Evolutionary conservation across 2,329 filamentous ascomycete species (phyloP).

Genomic region (Verticillium longisporum): DNA sequence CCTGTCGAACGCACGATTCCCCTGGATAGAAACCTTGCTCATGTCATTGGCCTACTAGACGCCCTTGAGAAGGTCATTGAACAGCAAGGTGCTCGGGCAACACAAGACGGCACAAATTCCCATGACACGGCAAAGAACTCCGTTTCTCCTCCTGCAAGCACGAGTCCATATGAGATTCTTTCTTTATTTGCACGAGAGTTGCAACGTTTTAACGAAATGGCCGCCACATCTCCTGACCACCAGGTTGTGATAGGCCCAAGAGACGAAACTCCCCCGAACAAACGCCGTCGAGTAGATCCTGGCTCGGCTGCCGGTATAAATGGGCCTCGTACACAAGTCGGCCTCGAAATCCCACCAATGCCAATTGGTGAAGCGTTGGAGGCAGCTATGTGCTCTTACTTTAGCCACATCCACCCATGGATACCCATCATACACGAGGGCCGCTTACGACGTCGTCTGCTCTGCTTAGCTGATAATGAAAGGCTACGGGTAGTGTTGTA

Average conservation of each 20-base stretch:
- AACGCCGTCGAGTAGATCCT: background rate
- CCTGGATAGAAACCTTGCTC: background rate
- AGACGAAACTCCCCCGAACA: background rate
- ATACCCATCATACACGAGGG: conserved; percentile 28
- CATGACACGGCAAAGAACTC: background rate
- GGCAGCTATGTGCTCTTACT: conserved; percentile 24
- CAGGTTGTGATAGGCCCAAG: background rate
- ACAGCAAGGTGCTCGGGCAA: background rate
- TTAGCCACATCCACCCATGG: conserved; percentile 28
- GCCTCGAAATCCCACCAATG: background rate
- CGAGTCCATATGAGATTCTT: conserved; percentile 6
- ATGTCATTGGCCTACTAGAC: conserved; percentile 7
- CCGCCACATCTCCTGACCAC: background rate
- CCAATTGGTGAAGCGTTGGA: conserved; percentile 9
- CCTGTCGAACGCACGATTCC: too few species aligned
- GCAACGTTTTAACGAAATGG: conserved; percentile 1
- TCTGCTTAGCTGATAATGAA: conserved; percentile 12
- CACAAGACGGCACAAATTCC: background rate
- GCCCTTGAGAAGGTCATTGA: conserved; percentile 6
- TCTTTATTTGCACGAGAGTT: conserved; percentile 7
- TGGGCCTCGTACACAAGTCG: background rate
- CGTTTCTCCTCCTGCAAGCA: background rate
- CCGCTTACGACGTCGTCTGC: conserved; percentile 18
- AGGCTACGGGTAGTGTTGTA: conserved; percentile 24
- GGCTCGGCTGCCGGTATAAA: background rate